A percentile compares a stretch with the other conserved stretches of the same genome.
These are phyloP conservation scores for Neocallimastix lanati DNA, from an alignment of 192 early-diverging fungal genomes.

Conservation along the genomic window DNA sequence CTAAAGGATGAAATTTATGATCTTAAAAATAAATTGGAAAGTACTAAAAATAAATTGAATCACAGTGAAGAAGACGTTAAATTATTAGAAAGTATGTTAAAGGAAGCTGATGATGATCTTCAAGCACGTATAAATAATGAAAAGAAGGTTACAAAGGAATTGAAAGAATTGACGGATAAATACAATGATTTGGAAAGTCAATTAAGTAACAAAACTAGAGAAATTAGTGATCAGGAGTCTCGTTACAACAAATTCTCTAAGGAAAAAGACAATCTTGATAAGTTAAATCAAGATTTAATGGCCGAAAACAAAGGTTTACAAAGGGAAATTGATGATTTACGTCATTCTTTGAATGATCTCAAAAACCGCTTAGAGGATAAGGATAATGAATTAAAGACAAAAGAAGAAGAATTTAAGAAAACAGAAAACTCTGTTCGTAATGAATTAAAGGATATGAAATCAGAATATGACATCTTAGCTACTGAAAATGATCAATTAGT, in stretches of 20 bases:
- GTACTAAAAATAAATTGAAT: not conserved
- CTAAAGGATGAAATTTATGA: not conserved
- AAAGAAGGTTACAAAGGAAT: not conserved
- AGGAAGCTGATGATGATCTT: not conserved
- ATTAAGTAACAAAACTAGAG: not conserved
- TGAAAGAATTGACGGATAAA: not conserved
- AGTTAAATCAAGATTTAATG: not conserved
- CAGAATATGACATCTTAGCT: not conserved
- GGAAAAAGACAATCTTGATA: not conserved
- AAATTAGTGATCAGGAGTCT: not conserved
- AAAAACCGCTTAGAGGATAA: not conserved
- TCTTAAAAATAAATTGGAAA: not conserved
- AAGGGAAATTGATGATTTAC: not conserved
- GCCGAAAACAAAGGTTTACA: not conserved
- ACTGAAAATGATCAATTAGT: not conserved
- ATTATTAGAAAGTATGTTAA: not conserved
- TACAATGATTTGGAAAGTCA: not conserved
- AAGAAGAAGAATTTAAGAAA: not conserved
- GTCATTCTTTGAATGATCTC: not conserved
- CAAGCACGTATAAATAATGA: not conserved
- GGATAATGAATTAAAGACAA: not conserved
- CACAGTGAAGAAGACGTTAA: not conserved
- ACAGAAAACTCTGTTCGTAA: not conserved
- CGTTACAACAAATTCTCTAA: not conserved
- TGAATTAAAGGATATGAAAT: not conserved